phyloP scores from a whole-genome alignment of 305 asterid species.

The Andrographis paniculata region DNA sequence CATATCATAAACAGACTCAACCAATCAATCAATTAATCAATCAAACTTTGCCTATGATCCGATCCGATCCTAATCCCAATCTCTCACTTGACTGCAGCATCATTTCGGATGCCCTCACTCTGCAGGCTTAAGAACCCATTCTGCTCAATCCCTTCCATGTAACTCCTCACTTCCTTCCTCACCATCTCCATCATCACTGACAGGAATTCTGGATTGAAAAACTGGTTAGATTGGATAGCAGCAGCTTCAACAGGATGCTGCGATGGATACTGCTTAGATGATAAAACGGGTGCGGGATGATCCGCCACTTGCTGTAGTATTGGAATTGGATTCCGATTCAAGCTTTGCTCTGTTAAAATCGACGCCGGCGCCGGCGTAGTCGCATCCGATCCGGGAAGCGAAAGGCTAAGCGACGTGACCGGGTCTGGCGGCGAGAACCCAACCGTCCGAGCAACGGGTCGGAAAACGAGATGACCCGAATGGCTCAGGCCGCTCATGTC shows the following conservation, averaged over 20 bases:
- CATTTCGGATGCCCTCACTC: conserved; percentile 13
- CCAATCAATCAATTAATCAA: no score
- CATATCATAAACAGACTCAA: no score
- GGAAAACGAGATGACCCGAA: conserved; percentile 20
- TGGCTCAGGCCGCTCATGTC: conserved; percentile 32
- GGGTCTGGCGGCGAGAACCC: conserved; percentile 31
- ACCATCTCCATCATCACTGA: conserved; percentile 36
- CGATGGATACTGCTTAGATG: no score
- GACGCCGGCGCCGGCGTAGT: background rate
- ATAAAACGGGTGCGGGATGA: no score
- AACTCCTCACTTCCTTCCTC: conserved; percentile 38
- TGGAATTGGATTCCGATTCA: background rate
- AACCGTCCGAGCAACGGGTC: no score
- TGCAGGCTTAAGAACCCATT: conserved; percentile 22
- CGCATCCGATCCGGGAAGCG: conserved; percentile 22
- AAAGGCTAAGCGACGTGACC: conserved; percentile 26
- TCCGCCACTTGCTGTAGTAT: background rate
- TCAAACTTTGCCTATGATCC: no score
- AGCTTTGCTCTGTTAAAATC: no score
- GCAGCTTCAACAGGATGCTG: no score
- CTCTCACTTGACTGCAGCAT: no score
- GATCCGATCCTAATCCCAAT: no score
- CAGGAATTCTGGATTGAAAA: conserved; percentile 29
- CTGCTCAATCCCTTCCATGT: conserved; percentile 30
- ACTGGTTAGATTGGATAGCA: no score